Conservation (phyloP, 2,329 filamentous ascomycete species). For the Pyricularia sp. region DNA sequence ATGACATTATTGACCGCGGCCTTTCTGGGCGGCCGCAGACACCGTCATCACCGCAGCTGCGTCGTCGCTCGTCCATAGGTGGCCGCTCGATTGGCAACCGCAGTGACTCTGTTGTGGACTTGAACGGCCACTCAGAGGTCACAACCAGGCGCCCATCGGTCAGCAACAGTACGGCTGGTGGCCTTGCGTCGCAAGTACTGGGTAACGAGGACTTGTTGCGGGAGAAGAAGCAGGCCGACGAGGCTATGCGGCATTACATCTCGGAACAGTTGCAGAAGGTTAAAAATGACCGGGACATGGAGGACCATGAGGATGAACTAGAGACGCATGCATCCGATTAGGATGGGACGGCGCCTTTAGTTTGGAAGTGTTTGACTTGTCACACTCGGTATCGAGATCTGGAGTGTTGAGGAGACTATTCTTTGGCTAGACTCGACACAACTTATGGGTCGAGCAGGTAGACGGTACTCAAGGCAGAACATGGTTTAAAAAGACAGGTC, state of each 20-base stretch:
- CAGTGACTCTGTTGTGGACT: conserved; percentile 56
- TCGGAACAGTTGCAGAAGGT: conserved; percentile 66
- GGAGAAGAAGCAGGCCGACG: conserved; percentile 43
- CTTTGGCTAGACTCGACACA: neutral
- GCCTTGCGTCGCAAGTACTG: conserved; percentile 23
- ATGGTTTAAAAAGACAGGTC: neutral
- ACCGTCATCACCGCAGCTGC: conserved; percentile 40
- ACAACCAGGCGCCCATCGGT: conserved; percentile 20
- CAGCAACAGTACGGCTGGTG: conserved; percentile 3
- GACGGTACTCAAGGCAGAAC: neutral
- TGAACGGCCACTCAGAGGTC: conserved; percentile 15
- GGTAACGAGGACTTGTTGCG: conserved; percentile 37
- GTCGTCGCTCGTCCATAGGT: conserved; percentile 56
- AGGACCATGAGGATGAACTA: conserved; percentile 31
- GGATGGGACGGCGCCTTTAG: neutral
- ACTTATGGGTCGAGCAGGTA: neutral
- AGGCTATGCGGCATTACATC: conserved; percentile 70
- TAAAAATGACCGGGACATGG: conserved; percentile 39
- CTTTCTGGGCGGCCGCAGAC: conserved; percentile 20
- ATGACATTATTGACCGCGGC: conserved; percentile 34
- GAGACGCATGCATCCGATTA: conserved; percentile 23
- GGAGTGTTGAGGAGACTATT: neutral
- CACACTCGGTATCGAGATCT: neutral
- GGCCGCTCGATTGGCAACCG: conserved; percentile 71
- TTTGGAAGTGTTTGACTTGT: neutral